These are phyloP conservation scores for Boletus sp. DNA, from an alignment of 768 basidiomycete species.

Conservation along the genomic window DNA sequence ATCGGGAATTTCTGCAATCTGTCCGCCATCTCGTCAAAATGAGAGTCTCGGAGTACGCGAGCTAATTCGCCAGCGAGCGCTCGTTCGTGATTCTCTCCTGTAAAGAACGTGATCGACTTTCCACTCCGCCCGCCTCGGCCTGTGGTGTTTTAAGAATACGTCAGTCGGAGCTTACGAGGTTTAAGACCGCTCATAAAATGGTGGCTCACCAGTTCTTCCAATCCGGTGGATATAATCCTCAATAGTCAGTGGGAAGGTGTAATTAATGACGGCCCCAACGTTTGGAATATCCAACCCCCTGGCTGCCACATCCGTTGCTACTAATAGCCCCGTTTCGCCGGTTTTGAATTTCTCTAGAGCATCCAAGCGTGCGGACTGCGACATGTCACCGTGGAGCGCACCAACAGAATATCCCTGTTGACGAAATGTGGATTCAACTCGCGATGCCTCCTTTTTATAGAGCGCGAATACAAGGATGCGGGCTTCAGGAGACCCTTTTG, in stretches of 20 bases:
- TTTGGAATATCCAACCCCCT: conserved; percentile 97
- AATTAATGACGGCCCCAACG: conserved; percentile 92
- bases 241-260: conserved; percentile 96
- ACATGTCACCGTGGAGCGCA: conserved; percentile 89
- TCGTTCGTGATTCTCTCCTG: conserved; percentile 84
- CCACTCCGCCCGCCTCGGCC: conserved; percentile 90
- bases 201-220: conserved; percentile 69
- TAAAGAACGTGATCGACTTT: conserved; percentile 95
- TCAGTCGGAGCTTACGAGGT: not conserved
- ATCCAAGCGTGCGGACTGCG: conserved; percentile 79
- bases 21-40: conserved; percentile 66
- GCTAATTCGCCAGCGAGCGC: conserved; percentile 91
- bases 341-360: conserved; percentile 85
- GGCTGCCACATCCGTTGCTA: conserved; percentile 97
- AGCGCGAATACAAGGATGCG: conserved; percentile 90
- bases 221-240: conserved; percentile 93
- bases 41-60: conserved; percentile 84
- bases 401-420: conserved; percentile 76
- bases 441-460: conserved; percentile 95
- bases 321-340: conserved; percentile 77
- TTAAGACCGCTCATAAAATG: not conserved
- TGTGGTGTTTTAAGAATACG: conserved; percentile 27
- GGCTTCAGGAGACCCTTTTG: conserved; percentile 47
- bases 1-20: conserved; percentile 83
- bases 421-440: conserved; percentile 79